Evolutionary conservation across 163 green algal genomes (phyloP), one percentile per base, ranked within the genome.

Genomic region (Chloromonas sp.): DNA sequence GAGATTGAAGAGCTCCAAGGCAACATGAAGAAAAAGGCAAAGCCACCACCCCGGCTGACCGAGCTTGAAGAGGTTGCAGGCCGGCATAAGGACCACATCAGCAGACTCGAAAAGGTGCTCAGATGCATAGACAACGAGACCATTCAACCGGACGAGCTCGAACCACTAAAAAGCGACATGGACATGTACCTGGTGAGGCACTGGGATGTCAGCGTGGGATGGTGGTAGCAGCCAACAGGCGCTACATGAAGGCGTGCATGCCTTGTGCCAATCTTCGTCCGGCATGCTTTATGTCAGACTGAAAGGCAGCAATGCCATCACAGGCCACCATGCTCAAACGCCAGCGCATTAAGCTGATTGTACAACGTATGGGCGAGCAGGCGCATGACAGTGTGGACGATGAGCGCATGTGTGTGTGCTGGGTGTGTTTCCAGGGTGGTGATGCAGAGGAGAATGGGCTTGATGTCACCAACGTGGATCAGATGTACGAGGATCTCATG

Each of bases 111-210:
- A 89, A 92, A 96, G 91, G 91, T 91, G 83, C 89, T 99, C 84
- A 91, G 97, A 5, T 95, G 98, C 89, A 92, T 99, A 60, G 96
- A 99, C 91, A 99, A 99, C 88, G 97, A 99, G 83, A 91, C 94
- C 62, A 89, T 98, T 14, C 85, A 82, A 60, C 90, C 93, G 14
- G 95, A 98, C 58, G 93, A 95, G 82, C 83, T 96, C 13, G 87
- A 91, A 57, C 87, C 93, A 77, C 85, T 95, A 58, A 92, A 92
- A 71, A 87, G 90, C 3, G 88, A 93, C 70, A 86, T 94, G 78
- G 91, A 95, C 59, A 88, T 84, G 58, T 94, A 93, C 86, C 81
- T 95, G 83, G 90, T 93, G 82, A 61, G 82, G 66, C 5, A 5
- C 36, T 36, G 36, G 36, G 36, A 36, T 36, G 36, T 36, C 36